Conservation (phyloP, 768 basidiomycete genomes). For the Rhodotorula taiwanensis region DNA sequence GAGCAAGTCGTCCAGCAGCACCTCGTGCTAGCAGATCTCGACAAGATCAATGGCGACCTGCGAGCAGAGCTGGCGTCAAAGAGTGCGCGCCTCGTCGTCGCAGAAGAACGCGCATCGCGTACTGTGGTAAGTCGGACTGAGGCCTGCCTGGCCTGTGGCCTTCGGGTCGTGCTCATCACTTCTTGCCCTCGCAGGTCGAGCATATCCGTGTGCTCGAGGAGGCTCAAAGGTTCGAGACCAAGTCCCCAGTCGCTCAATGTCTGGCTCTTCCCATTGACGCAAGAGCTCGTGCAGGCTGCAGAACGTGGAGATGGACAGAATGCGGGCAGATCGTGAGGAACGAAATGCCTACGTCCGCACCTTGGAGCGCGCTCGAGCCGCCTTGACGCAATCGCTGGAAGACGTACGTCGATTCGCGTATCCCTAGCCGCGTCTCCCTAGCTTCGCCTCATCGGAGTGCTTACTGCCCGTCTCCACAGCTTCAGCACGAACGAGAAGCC, state of each 20-base stretch:
- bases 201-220: constrained; percentile 62
- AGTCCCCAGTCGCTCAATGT: no score
- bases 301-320: constrained; percentile 30
- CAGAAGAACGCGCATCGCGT: constrained; percentile 47
- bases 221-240: constrained; percentile 44
- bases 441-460: no score
- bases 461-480: no score
- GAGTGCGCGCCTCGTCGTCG: constrained; percentile 37
- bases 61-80: constrained; percentile 42
- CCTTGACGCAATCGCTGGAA: constrained; percentile 24
- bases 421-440: not conserved
- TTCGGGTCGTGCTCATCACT: no score
- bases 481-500: constrained; percentile 29
- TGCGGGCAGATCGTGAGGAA: constrained; percentile 25
- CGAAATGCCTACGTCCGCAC: constrained; percentile 33
- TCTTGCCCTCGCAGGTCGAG: constrained; percentile 56
- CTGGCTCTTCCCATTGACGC: no score
- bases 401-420: constrained; percentile 12
- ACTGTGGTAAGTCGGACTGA: constrained; percentile 46
- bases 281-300: constrained; percentile 17
- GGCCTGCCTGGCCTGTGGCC: not conserved
- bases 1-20: constrained; percentile 43
- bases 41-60: constrained; percentile 46
- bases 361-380: constrained; percentile 18
- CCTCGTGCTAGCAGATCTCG: constrained; percentile 48